phyloP scores from a whole-genome alignment of 108 stramenopile genomes.

The Fragilaria crotonensis region DNA sequence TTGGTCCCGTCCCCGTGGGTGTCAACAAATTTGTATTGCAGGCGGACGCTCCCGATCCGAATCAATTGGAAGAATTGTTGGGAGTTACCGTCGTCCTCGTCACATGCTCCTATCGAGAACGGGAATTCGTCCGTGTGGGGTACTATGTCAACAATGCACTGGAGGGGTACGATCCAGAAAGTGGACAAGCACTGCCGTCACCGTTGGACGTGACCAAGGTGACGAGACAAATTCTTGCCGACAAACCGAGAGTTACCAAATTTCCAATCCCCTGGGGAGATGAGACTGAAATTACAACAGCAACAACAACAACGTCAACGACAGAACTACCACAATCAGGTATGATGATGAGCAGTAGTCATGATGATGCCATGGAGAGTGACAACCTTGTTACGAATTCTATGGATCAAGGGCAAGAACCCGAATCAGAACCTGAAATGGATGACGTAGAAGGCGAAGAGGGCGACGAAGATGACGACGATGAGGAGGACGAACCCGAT shows the following conservation, averaged over 20 bases:
- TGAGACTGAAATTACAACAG: slow-evolving; percentile 7
- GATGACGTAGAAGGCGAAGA: slow-evolving; percentile 8
- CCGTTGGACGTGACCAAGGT: slow-evolving; percentile 57
- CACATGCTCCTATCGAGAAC: slow-evolving; percentile 90
- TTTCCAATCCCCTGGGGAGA: slow-evolving; percentile 89
- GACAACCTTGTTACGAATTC: too few species aligned
- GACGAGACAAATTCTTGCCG: slow-evolving; percentile 82
- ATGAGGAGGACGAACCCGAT: slow-evolving; percentile 20
- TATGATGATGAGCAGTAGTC: not conserved
- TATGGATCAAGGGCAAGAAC: too few species aligned
- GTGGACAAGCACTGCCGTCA: slow-evolving; percentile 4
- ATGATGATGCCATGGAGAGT: not conserved
- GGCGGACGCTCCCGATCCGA: slow-evolving; percentile 86
- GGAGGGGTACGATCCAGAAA: slow-evolving; percentile 30
- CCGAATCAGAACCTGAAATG: slow-evolving; percentile 8
- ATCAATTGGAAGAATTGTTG: slow-evolving; percentile 74
- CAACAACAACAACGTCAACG: slow-evolving; percentile 3
- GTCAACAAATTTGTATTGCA: slow-evolving; percentile 88
- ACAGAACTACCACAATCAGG: not conserved
- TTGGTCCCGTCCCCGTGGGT: slow-evolving; percentile 96
- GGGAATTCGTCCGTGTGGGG: slow-evolving; percentile 95
- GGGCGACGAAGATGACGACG: slow-evolving; percentile 5
- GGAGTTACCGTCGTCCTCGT: slow-evolving; percentile 98
- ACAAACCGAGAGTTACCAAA: slow-evolving; percentile 94
- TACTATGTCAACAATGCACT: slow-evolving; percentile 99